Percentiles rank a stretch among this genome's conserved stretches.
phyloP scores from a whole-genome alignment of 768 basidiomycete genomes.

The Calocybe indica region DNA sequence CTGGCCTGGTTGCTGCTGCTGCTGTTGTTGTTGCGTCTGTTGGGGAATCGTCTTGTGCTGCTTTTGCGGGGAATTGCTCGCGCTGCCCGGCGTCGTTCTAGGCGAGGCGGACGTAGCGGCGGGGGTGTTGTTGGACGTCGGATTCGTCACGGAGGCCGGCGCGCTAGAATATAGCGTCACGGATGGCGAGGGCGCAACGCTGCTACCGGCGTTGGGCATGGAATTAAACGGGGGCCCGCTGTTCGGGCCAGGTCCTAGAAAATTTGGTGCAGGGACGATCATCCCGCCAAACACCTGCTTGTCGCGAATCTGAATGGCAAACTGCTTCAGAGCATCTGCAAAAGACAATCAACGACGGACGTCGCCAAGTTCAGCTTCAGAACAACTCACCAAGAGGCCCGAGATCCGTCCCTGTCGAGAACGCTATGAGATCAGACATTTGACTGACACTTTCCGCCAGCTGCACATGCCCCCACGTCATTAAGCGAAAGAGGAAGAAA shows the following conservation, averaged over 20 bases:
- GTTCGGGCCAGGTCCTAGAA: slow-evolving; percentile 6
- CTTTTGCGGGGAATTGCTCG: slow-evolving; percentile 54
- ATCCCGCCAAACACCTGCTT: slow-evolving; percentile 16
- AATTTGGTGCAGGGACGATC: slow-evolving; percentile 11
- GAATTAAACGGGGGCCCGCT: slow-evolving; percentile 6
- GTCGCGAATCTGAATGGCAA: slow-evolving; percentile 33
- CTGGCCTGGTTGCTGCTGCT: slow-evolving; percentile 15
- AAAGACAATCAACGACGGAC: slow-evolving; percentile 6
- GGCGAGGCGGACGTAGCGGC: slow-evolving; percentile 36
- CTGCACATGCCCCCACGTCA: slow-evolving; percentile 24
- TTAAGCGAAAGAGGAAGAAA: neutral
- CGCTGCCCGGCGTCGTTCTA: slow-evolving; percentile 45
- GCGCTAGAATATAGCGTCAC: slow-evolving; percentile 48
- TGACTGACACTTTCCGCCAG: slow-evolving; percentile 78
- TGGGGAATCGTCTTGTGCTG: slow-evolving; percentile 53
- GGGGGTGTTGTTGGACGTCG: slow-evolving; percentile 21
- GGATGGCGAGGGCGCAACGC: slow-evolving; percentile 19
- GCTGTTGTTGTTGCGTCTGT: slow-evolving; percentile 10
- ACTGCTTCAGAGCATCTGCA: slow-evolving; percentile 36
- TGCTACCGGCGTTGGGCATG: slow-evolving; percentile 13
- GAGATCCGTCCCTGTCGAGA: slow-evolving; percentile 43
- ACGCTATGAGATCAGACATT: slow-evolving; percentile 74
- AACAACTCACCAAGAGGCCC: slow-evolving; percentile 60
- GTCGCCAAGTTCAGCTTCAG: neutral
- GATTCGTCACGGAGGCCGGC: slow-evolving; percentile 40